Evolutionary conservation across 331 rosid genomes (phyloP), one percentile per base, ranked within the genome.

Genomic region (Quercus tomentella): DNA sequence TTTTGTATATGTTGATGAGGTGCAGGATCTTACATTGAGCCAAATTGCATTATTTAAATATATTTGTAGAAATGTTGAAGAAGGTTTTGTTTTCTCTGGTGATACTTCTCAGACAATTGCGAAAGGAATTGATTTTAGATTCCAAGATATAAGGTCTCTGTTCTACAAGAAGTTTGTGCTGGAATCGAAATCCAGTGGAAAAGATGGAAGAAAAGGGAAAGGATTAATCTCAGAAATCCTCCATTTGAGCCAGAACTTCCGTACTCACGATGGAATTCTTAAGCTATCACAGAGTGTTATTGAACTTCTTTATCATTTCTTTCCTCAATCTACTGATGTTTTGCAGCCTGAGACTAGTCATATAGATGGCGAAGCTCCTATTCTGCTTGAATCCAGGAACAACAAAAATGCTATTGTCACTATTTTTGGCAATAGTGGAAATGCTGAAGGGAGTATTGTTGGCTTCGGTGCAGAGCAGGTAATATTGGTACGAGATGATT

Each of bases 391-490:
- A 78, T 82, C 84, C 66, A 85, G 77, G 56, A 75, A 80, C 65
- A 78, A 80, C 22, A 82, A 93, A 55, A 84, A 93, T 81, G 92
- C 91, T n/a, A 84, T 93, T 14, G 73, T 78, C 14, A 88, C 83
- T 74, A 89, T 93, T 17, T 93, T 93, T 85, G 96, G 90, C 54
- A 85, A 88, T 23, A 79, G 63, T 78, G 87, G 76, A 30, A 81
- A 74, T 49, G 33, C 21, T 1, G 37, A 77, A n/a, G 84, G 84
- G 21, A 85, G 83, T 61, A 77, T 91, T 41, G 90, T 88, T 57
- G 97, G 96, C 45, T 93, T 93, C 76, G 97, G 97, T 9, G 92
- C 96, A 0, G 94, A 92, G 73, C 97, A 92, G 55, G 96, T 92
- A 16, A 91, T 92, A 70, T 83, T 92, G 88, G 96, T 92, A 9